These are phyloP conservation scores for Salvia sclarea DNA, from an alignment of 305 asterid genomes.

Conservation along the genomic window DNA sequence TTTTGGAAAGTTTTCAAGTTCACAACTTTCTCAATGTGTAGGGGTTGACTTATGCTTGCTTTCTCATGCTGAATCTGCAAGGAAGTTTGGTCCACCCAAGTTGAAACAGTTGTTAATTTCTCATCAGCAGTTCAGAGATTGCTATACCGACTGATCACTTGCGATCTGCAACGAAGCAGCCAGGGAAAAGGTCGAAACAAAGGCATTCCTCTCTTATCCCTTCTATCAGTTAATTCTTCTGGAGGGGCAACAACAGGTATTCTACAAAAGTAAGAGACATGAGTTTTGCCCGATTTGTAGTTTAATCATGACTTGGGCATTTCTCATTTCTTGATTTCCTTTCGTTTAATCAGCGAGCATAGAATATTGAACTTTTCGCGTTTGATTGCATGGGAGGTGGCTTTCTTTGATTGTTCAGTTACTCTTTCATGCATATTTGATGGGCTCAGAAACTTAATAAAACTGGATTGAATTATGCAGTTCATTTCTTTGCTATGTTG, in stretches of 20 bases:
- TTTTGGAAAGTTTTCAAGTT: constrained; percentile 23
- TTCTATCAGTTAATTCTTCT: constrained; percentile 7
- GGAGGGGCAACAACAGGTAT: constrained; percentile 22
- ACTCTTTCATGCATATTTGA: neutral
- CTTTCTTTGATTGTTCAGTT: neutral
- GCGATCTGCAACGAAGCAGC: constrained; percentile 19
- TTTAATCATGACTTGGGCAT: constrained; percentile 5
- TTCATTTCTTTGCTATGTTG: neutral
- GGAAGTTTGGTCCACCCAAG: constrained; percentile 7
- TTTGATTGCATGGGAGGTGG: constrained; percentile 3
- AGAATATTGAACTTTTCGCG: neutral
- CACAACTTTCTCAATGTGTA: constrained; percentile 25
- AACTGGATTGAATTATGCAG: neutral
- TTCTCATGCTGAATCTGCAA: constrained; percentile 22
- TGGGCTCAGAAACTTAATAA: neutral
- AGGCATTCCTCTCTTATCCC: constrained; percentile 17
- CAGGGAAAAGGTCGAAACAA: constrained; percentile 21
- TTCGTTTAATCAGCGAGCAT: neutral
- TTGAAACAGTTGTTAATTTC: neutral
- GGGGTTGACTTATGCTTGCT: constrained; percentile 33
- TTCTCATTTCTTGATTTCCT: constrained; percentile 2
- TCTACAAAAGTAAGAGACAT: constrained; percentile 8
- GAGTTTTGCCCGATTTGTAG: neutral
- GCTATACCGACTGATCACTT: constrained; percentile 1
- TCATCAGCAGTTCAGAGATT: constrained; percentile 7